Evolutionary conservation across 345 rosid species (phyloP).

Genomic region (Hirschfeldia incana): DNA sequence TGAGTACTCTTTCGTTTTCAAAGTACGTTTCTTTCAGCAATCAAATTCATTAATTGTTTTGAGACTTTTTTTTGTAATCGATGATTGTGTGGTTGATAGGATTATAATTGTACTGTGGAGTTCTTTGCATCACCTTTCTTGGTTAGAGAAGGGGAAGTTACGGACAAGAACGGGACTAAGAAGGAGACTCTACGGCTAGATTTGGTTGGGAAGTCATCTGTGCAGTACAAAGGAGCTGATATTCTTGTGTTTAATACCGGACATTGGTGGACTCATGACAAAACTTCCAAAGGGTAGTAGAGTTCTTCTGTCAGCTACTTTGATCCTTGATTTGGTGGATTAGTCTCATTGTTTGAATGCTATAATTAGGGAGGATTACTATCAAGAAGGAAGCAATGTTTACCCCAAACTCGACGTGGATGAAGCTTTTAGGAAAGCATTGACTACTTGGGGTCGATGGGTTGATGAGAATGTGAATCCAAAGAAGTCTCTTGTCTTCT

Average conservation of each 20-base stretch:
- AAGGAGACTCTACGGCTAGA: conserved; percentile 95
- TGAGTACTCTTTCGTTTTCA: conserved; percentile 79
- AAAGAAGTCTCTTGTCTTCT: conserved; percentile 64
- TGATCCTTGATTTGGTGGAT: background rate
- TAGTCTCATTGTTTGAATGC: conserved; percentile 8
- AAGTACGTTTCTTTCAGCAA: conserved; percentile 46
- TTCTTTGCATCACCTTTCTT: conserved; percentile 91
- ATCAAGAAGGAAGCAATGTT: conserved; percentile 89
- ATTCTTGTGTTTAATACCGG: conserved; percentile 88
- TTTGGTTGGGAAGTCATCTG: conserved; percentile 68
- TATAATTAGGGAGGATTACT: conserved; percentile 75
- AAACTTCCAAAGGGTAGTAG: conserved; percentile 87
- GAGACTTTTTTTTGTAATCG: background rate
- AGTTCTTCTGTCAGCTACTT: background rate
- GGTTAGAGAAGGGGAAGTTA: conserved; percentile 87
- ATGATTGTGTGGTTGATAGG: conserved; percentile 46
- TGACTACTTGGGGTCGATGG: conserved; percentile 94
- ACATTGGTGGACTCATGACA: conserved; percentile 99
- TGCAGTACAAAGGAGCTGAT: conserved; percentile 72
- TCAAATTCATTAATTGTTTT: background rate
- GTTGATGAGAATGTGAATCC: conserved; percentile 78
- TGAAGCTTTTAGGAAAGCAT: conserved; percentile 86
- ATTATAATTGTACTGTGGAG: conserved; percentile 69
- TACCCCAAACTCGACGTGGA: conserved; percentile 73
- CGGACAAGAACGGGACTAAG: conserved; percentile 53